Evolutionary conservation across 2,329 filamentous ascomycete genomes (phyloP).

Genomic region (Myriangium duriaei): DNA sequence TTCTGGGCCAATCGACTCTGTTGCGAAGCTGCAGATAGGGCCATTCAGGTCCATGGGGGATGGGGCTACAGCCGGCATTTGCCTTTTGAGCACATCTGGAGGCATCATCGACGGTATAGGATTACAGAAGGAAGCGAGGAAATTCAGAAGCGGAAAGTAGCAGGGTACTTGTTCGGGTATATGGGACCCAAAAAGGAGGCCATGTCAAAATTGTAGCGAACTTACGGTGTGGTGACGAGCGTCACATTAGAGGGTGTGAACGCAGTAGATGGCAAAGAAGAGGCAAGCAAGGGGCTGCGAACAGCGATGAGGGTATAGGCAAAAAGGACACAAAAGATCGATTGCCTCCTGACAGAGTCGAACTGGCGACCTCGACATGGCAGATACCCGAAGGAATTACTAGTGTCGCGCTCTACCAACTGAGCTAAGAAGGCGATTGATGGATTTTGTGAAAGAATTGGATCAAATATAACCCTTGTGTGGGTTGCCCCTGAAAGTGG

Average conservation of each 20-base stretch:
- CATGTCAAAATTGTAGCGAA: constrained; percentile 8
- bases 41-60: constrained; percentile 50
- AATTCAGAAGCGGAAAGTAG: constrained; percentile 54
- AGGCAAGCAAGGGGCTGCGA: too few relatives aligned
- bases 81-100: constrained; percentile 54
- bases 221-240: too few relatives aligned
- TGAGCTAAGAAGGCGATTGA: constrained; percentile 4
- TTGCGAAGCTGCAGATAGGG: constrained; percentile 47
- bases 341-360: constrained; percentile 9
- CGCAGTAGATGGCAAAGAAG: too few relatives aligned
- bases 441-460: not conserved
- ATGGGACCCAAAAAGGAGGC: constrained; percentile 30
- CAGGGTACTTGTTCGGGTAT: constrained; percentile 46
- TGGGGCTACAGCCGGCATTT: constrained; percentile 46
- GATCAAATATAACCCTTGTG: not conserved
- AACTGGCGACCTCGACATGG: constrained; percentile 10
- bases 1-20: constrained; percentile 52
- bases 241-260: too few relatives aligned
- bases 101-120: constrained; percentile 49
- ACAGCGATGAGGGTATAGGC: too few relatives aligned
- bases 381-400: not conserved
- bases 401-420: constrained; percentile 11
- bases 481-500: not conserved
- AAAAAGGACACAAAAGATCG: constrained; percentile 1
- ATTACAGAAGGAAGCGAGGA: constrained; percentile 55